Evolutionary conservation across 352 stramenopile species (phyloP), one percentile per base, ranked within the genome.

Genomic region (Blastocystis sp.): DNA sequence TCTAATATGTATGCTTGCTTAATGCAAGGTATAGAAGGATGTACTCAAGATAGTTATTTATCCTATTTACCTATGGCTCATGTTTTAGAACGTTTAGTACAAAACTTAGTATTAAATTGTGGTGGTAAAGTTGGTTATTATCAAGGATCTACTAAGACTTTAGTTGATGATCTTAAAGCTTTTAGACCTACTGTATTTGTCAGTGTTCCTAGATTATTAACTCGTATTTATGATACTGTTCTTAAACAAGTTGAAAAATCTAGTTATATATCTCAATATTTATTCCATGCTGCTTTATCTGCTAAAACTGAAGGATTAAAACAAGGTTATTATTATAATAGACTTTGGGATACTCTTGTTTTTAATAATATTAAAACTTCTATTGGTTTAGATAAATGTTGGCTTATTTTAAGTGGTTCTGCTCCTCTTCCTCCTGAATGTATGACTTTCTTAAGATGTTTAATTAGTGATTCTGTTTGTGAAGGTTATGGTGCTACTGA

Each of bases 401-500:
- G 80, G 4, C 46, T 90, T 4, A 83, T 95, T 67, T 71, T 93
- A 5, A 92, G 74, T 40, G 88, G 84, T 19, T 92, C 82, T 0
- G 86, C 88, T 7, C 86, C 86, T 0, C 70, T 95, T 27, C 80
- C 81, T n/a, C 68, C 76, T 28, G 80, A 85, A 18, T 83, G 93
- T 18, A 90, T 93, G 71, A 78, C 78, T 37, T 95, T 95, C 67
- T 83, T 93, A 67, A 76, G 85, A 42, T 80, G 86, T 49, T 71
- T 93, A 24, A 76, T 95, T 21, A 80, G 77, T 55, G 76, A 79
- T 10, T 73, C 77, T 0, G 79, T 95, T 2, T 67, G 90, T 0
- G 83, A 94, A 67, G 86, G 84, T 32, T 95, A 95, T 65, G 88
- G 88, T 4, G 77, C 93, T 65, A 94, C 86, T 0, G 86, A 96